Evolutionary conservation across 352 stramenopile genomes (phyloP).

Genomic region (Elongisporangium undulatum): DNA sequence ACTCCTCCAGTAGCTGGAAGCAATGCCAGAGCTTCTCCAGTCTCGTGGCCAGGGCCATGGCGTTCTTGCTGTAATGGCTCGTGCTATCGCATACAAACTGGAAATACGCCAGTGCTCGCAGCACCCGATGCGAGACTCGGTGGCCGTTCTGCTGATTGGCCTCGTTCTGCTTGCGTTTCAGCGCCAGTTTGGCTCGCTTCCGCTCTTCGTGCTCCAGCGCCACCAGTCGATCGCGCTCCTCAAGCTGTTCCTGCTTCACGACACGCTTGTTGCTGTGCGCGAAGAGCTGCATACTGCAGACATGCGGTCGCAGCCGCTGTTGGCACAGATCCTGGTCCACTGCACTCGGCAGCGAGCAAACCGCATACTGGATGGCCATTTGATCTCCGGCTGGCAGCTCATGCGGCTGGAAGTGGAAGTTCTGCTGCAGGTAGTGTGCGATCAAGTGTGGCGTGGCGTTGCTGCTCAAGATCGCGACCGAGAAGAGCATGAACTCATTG

Average conservation of each 20-base stretch:
- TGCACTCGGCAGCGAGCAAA: constrained; percentile 23
- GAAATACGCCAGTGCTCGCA: constrained; percentile 55
- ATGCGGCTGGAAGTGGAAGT: constrained; percentile 45
- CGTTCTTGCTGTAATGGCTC: constrained; percentile 21
- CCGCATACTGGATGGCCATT: constrained; percentile 18
- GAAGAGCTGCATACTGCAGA: constrained; percentile 53
- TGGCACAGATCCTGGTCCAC: constrained; percentile 56
- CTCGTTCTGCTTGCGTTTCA: constrained; percentile 33
- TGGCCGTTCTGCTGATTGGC: constrained; percentile 18
- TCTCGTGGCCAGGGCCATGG: constrained; percentile 29
- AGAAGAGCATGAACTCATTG: constrained; percentile 61
- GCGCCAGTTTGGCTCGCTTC: constrained; percentile 37
- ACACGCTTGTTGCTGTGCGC: constrained; percentile 28
- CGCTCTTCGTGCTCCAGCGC: constrained; percentile 43
- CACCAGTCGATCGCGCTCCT: constrained; percentile 51
- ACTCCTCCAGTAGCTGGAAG: constrained; percentile 68
- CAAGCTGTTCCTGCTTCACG: constrained; percentile 33
- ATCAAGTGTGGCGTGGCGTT: constrained; percentile 56
- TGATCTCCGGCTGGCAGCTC: constrained; percentile 17
- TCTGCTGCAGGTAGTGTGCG: constrained; percentile 64
- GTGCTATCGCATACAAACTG: constrained; percentile 53
- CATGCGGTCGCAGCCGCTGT: constrained; percentile 43
- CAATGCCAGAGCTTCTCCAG: constrained; percentile 75
- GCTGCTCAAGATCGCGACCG: constrained; percentile 53
- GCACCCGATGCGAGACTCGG: constrained; percentile 43